Evolutionary conservation across 768 basidiomycete genomes (phyloP).

Genomic region (Mycena indigotica): DNA sequence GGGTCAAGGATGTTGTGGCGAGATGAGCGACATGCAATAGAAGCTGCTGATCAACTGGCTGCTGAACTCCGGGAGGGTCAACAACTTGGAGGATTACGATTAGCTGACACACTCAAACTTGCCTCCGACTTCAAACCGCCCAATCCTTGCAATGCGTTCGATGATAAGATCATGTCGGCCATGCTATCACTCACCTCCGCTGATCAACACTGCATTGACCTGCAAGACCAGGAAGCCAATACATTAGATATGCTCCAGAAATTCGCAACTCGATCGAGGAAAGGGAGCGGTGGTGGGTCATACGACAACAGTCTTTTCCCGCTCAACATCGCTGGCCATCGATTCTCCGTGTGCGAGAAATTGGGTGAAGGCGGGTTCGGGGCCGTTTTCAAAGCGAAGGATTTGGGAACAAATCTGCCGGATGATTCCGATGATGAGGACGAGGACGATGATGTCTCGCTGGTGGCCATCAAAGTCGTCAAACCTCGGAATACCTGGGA

Average conservation of each 20-base stretch:
- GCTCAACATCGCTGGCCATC: conserved; percentile 62
- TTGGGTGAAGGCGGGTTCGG: conserved; percentile 98
- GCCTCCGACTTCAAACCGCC: conserved; percentile 69
- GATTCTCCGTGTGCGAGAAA: conserved; percentile 78
- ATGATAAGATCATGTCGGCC: conserved; percentile 60
- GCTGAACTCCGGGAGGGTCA: conserved; percentile 45
- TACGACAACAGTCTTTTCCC: conserved; percentile 46
- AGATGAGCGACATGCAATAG: conserved; percentile 50
- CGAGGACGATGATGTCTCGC: conserved; percentile 52
- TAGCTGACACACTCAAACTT: conserved; percentile 63
- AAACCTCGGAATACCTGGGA: conserved; percentile 92
- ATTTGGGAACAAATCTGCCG: conserved; percentile 51
- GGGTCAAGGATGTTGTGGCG: conserved; percentile 30
- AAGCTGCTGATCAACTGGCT: conserved; percentile 55
- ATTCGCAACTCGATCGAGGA: conserved; percentile 56
- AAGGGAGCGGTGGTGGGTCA: conserved; percentile 42
- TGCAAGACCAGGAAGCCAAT: conserved; percentile 53
- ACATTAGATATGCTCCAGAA: conserved; percentile 74
- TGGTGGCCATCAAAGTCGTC: conserved; percentile 90
- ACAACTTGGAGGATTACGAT: conserved; percentile 59
- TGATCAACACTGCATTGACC: conserved; percentile 64
- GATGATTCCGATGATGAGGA: conserved; percentile 54
- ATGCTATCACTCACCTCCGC: conserved; percentile 65
- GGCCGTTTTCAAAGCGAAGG: conserved; percentile 85
- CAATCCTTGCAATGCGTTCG: conserved; percentile 90